These are phyloP conservation scores for Metschnikowia cerradonensis DNA, from an alignment of 805 yeast genomes.

Conservation along the genomic window DNA sequence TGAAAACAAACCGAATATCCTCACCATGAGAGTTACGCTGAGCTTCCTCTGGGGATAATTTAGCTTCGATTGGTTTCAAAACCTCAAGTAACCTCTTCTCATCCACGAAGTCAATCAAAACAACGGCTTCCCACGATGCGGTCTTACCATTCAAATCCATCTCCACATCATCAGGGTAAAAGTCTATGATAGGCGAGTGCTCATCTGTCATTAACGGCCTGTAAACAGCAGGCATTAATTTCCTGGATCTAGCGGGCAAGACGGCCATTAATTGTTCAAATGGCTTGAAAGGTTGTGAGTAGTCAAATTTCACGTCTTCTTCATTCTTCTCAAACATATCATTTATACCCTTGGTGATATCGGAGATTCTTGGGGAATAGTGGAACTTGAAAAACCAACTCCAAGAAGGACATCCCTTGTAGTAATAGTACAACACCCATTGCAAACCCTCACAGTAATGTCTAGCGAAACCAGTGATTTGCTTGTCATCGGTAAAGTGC, in stretches of 20 bases:
- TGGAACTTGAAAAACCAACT: constrained; percentile 89
- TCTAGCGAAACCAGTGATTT: constrained; percentile 59
- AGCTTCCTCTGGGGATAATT: constrained; percentile 65
- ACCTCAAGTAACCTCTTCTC: constrained; percentile 69
- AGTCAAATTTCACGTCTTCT: constrained; percentile 49
- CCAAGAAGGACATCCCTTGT: constrained; percentile 91
- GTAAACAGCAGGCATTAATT: constrained; percentile 71
- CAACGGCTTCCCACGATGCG: constrained; percentile 98
- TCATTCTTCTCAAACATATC: constrained; percentile 35
- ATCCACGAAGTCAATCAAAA: constrained; percentile 87
- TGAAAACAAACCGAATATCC: constrained; percentile 64
- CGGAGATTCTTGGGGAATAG: constrained; percentile 93
- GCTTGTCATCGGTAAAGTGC: constrained; percentile 60
- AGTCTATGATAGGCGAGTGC: constrained; percentile 81
- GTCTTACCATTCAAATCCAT: constrained; percentile 92
- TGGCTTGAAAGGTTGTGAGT: constrained; percentile 81
- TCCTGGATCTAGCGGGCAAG: constrained; percentile 84
- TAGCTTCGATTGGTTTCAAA: constrained; percentile 59
- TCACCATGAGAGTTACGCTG: constrained; percentile 71
- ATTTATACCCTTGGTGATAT: constrained; percentile 68
- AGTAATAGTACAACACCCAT: constrained; percentile 93
- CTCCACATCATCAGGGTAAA: constrained; percentile 84
- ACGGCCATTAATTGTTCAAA: constrained; percentile 98
- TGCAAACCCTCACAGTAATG: constrained; percentile 93
- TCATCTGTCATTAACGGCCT: constrained; percentile 83